phyloP scores from a whole-genome alignment of 169 alveolate species.

The Cryptosporidium sp. region DNA sequence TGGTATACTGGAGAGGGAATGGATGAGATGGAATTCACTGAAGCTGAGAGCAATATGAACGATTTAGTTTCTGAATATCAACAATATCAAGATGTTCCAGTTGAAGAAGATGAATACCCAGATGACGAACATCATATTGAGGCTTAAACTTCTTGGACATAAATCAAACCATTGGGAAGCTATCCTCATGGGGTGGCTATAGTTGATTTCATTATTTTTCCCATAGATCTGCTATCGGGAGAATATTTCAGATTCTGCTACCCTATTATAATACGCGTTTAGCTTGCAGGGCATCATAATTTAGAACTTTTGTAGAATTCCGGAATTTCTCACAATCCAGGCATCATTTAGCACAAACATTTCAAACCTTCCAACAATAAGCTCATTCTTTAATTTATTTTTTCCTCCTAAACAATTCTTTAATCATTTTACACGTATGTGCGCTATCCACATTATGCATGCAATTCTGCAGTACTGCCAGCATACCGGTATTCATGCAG shows the following conservation, averaged over 20 bases:
- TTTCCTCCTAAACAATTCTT: neutral
- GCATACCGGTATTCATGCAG: neutral
- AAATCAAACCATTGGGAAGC: neutral
- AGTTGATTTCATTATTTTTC: neutral
- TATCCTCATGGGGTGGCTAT: neutral
- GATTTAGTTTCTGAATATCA: constrained; percentile 98
- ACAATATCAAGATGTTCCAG: constrained; percentile 98
- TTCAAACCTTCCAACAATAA: neutral
- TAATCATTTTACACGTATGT: neutral
- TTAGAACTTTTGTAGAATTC: constrained; percentile 25
- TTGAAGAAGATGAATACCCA: constrained; percentile 95
- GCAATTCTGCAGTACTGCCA: neutral
- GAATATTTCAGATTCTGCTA: constrained; percentile 4
- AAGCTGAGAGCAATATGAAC: constrained; percentile 98
- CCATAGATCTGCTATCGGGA: neutral
- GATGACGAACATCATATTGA: constrained; percentile 84
- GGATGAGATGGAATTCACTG: constrained; percentile 99
- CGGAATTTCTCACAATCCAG: constrained; percentile 24
- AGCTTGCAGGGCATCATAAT: constrained; percentile 44
- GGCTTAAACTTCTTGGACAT: constrained; percentile 32
- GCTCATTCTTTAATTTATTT: constrained; percentile 23
- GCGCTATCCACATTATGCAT: neutral
- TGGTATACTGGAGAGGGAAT: constrained; percentile 99
- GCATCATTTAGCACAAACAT: neutral
- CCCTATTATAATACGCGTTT: constrained; percentile 5